Percentiles rank a stretch among this genome's conserved stretches.
Evolutionary conservation across 2,329 filamentous ascomycete genomes (phyloP).

Genomic region (Colletotrichum scovillei): DNA sequence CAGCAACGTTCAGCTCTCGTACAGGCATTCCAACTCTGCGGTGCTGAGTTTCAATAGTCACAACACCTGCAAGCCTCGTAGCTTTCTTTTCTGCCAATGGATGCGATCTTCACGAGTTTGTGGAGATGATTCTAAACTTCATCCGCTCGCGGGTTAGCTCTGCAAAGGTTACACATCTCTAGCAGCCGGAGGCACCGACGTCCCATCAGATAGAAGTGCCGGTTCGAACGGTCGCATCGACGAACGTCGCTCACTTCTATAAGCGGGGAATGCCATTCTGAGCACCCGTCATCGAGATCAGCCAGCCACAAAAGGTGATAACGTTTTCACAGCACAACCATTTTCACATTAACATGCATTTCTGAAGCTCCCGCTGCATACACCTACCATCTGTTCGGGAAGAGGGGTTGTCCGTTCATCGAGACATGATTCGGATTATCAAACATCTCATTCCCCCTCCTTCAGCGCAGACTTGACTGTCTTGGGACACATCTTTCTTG

Average conservation of each 20-base stretch:
- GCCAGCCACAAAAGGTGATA: not conserved
- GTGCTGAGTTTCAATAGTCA: not conserved
- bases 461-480: not conserved
- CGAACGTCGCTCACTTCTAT: not conserved
- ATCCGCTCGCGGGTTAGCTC: not conserved
- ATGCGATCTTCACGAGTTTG: not conserved
- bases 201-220: not conserved
- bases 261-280: not conserved
- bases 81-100: not conserved
- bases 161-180: not conserved
- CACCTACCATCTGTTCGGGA: not conserved
- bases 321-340: not conserved
- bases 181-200: not conserved
- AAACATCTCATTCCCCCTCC: not conserved
- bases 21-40: not conserved
- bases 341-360: not conserved
- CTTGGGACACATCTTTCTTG: not conserved
- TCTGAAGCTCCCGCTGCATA: not conserved
- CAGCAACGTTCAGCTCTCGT: not conserved
- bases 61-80: not conserved
- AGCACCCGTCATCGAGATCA: not conserved
- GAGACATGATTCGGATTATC: conserved; percentile 16
- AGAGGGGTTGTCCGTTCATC: not conserved
- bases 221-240: not conserved
- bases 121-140: not conserved